Evolutionary conservation across 2,329 filamentous ascomycete species (phyloP), one percentile per base, ranked within the genome.

Genomic region (Aureobasidium sp.): DNA sequence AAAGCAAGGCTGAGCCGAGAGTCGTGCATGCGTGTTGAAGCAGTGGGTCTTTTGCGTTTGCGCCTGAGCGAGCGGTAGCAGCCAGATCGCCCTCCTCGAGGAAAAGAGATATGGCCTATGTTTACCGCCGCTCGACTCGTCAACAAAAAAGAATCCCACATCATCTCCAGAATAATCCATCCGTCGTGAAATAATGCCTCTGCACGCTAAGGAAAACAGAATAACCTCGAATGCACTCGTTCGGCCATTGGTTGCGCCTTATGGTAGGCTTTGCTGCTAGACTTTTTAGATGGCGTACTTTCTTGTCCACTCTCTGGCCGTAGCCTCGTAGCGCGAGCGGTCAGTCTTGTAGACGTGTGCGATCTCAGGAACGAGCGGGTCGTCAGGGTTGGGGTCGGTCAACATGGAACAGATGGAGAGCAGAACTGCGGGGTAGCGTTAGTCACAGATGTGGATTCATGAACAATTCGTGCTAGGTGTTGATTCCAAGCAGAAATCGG

Each of bases 301-400:
- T 78, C 93, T 87, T 72, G 94, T 99, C 94, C 94, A 99, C 81
- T 99, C 94, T 71, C 93, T 84, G 65, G 94, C 94, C 63, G 92
- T 97, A 68, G 91, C 90, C 81, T 99, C 94, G 79, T 99, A 99
- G 77, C 91, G 85, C 71, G 90, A 86, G 71, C 91, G 89, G 79
- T 99, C 94, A 68, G 93, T 97, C 87, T 99, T 99, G 89, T 99
- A 99, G 75, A 97, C 91, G 75, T 99, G 94, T 72, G 94, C 94
- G 73, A 99, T 99, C 82, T 99, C 94, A 67, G 94, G 94, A 65
- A 99, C 94, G 69, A 99, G 87, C 74, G 94, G 94, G 78, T 99
- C 94, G 77, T 99, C 94, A 67, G 94, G 94, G 84, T 99, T 99
- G 70, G 94, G 94, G 81, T 99, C 94, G 74, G 94, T 99, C 77